Conservation (phyloP, 768 basidiomycete genomes). For the Mycena filopes region DNA sequence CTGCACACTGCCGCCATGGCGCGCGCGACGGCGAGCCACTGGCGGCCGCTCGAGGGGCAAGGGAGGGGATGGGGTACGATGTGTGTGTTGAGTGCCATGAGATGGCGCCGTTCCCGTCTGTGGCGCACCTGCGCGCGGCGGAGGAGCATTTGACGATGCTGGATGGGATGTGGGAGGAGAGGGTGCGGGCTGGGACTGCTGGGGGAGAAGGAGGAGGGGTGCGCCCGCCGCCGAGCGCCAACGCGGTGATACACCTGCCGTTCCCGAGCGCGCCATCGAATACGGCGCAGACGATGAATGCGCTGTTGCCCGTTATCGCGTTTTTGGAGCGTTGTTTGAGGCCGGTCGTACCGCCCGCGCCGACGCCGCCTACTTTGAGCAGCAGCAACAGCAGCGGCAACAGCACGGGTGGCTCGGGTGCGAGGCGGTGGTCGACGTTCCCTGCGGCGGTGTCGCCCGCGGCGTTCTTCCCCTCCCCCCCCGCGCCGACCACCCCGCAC, state of each 20-base stretch:
- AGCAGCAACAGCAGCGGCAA: neutral
- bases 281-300: conserved; percentile 61
- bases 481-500: conserved; percentile 21
- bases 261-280: conserved; percentile 77
- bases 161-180: conserved; percentile 73
- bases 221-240: conserved; percentile 78
- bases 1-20: too few relatives aligned
- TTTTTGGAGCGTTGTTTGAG: conserved; percentile 76
- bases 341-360: conserved; percentile 47
- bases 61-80: conserved; percentile 75
- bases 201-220: conserved; percentile 31
- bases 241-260: conserved; percentile 76
- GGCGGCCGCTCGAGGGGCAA: conserved; percentile 70
- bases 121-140: conserved; percentile 72
- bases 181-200: conserved; percentile 32
- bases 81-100: conserved; percentile 93
- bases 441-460: conserved; percentile 35
- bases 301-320: conserved; percentile 69
- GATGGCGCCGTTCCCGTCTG: conserved; percentile 76
- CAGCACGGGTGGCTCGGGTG: neutral
- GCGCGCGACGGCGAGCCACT: conserved; percentile 55
- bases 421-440: conserved; percentile 34
- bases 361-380: conserved; percentile 31
- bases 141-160: conserved; percentile 79
- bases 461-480: conserved; percentile 27